A percentile compares a stretch with the other conserved stretches of the same genome.
phyloP scores from a whole-genome alignment of 495 filamentous ascomycete genomes.

The Pyronema domesticum region DNA sequence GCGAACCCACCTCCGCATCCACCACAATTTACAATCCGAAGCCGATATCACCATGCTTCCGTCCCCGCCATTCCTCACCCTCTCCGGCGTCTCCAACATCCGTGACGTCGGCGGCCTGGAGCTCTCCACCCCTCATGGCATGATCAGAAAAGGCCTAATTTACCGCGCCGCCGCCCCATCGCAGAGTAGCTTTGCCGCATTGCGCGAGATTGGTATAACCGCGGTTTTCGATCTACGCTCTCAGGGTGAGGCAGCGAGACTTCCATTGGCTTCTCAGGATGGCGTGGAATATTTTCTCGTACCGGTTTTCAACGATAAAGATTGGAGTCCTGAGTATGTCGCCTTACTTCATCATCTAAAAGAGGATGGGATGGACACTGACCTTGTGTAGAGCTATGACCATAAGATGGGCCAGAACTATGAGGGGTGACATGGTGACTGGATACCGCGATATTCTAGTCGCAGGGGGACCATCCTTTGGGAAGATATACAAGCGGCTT shows the following conservation, averaged over 20 bases:
- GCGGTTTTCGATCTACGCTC: constrained; percentile 52
- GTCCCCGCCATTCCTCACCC: constrained; percentile 32
- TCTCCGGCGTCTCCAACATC: constrained; percentile 40
- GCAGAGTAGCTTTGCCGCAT: constrained; percentile 1
- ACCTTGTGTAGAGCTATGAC: constrained; percentile 8
- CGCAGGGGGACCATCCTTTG: constrained; percentile 19
- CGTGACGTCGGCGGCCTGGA: constrained; percentile 41
- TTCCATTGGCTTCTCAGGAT: constrained; percentile 24
- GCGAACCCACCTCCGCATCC: not conserved
- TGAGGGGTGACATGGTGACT: constrained; percentile 29
- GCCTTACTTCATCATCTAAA: not conserved
- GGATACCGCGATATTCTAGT: constrained; percentile 22
- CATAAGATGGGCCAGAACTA: not conserved
- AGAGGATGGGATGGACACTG: not conserved
- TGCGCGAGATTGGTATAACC: constrained; percentile 29
- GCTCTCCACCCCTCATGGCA: constrained; percentile 17
- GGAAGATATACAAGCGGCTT: constrained; percentile 27
- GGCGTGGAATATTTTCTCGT: constrained; percentile 30
- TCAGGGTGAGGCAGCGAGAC: constrained; percentile 19
- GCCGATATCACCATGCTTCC: constrained; percentile 7
- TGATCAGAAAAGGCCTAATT: constrained; percentile 33
- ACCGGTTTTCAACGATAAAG: constrained; percentile 40
- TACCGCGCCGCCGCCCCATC: constrained; percentile 43
- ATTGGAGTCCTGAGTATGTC: constrained; percentile 38
- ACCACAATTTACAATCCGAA: not conserved